Conservation (phyloP, 1,139 yeast genomes). For the Yamadazyma pseudoaaseri region DNA sequence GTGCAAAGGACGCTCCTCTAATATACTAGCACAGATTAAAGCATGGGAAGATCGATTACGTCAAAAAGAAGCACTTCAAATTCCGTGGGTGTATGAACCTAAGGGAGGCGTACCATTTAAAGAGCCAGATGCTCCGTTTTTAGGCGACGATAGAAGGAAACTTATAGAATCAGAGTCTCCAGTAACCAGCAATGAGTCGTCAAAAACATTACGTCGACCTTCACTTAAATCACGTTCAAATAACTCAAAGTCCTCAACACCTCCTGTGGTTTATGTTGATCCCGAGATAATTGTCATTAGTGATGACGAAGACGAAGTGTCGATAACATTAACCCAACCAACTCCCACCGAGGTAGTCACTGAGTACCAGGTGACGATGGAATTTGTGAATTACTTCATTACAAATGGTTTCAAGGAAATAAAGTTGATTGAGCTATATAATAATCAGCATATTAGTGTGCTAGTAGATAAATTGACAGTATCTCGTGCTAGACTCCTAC, state of each 20-base stretch:
- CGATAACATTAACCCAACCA: not conserved
- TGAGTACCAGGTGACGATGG: slow-evolving; percentile 26
- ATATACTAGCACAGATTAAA: slow-evolving; percentile 23
- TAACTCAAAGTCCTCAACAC: no score
- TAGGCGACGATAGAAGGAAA: slow-evolving; percentile 3
- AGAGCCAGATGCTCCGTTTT: slow-evolving; percentile 8
- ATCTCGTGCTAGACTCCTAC: slow-evolving; percentile 14
- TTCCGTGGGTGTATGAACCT: slow-evolving; percentile 26
- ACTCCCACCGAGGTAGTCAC: slow-evolving; percentile 17
- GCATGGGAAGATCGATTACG: slow-evolving; percentile 34
- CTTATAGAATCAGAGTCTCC: not conserved
- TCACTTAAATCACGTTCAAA: no score
- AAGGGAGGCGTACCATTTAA: not conserved
- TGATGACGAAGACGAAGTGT: slow-evolving; percentile 1
- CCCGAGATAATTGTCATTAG: slow-evolving; percentile 1
- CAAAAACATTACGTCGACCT: not conserved
- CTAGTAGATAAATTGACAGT: slow-evolving; percentile 23
- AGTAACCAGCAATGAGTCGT: no score
- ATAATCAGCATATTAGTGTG: slow-evolving; percentile 20
- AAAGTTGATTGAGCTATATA: slow-evolving; percentile 24
- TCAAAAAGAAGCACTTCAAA: slow-evolving; percentile 17
- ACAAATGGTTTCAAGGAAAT: slow-evolving; percentile 19
- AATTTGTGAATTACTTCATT: slow-evolving; percentile 31
- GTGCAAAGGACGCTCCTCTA: slow-evolving; percentile 18
- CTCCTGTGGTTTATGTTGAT: no score